These are phyloP conservation scores for Davidsoniella australis DNA, from an alignment of 2,329 filamentous ascomycete genomes.

Conservation along the genomic window DNA sequence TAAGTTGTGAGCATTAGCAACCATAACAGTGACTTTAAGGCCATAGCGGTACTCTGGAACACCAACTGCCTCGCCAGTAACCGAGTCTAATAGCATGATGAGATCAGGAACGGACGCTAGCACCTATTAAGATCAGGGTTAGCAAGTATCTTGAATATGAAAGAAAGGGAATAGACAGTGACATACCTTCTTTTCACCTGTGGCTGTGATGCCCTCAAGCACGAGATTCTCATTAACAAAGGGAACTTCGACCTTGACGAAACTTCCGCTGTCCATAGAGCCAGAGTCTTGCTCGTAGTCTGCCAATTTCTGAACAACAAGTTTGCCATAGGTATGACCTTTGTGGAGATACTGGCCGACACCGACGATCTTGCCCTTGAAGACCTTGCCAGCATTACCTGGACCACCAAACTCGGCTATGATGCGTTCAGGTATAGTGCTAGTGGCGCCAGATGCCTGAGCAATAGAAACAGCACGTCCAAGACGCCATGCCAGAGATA, in stretches of 20 bases:
- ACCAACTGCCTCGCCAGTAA: conserved; percentile 22
- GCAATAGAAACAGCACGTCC: conserved; percentile 31
- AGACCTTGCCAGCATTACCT: conserved; percentile 15
- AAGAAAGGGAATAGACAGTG: background rate
- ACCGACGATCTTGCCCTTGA: conserved; percentile 17
- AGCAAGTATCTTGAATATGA: background rate
- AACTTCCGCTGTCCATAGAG: conserved; percentile 14
- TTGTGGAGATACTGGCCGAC: conserved; percentile 10
- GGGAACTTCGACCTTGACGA: conserved; percentile 26
- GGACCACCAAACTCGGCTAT: conserved; percentile 24
- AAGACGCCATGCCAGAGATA: conserved; percentile 27
- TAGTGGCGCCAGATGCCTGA: conserved; percentile 25
- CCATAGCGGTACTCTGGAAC: conserved; percentile 20
- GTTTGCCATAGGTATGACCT: conserved; percentile 20
- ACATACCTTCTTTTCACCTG: conserved; percentile 15
- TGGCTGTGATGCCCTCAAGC: conserved; percentile 17
- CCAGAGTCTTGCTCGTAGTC: conserved; percentile 20
- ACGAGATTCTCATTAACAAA: conserved; percentile 42
- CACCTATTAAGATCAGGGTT: conserved; percentile 13
- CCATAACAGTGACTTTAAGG: conserved; percentile 9
- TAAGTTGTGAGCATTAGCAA: conserved; percentile 9
- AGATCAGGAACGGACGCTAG: conserved; percentile 26
- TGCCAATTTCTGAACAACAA: conserved; percentile 23
- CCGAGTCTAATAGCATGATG: conserved; percentile 23
- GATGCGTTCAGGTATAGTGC: conserved; percentile 22